Conservation (phyloP, 2,329 filamentous ascomycete genomes). For the Talaromyces sp. region DNA sequence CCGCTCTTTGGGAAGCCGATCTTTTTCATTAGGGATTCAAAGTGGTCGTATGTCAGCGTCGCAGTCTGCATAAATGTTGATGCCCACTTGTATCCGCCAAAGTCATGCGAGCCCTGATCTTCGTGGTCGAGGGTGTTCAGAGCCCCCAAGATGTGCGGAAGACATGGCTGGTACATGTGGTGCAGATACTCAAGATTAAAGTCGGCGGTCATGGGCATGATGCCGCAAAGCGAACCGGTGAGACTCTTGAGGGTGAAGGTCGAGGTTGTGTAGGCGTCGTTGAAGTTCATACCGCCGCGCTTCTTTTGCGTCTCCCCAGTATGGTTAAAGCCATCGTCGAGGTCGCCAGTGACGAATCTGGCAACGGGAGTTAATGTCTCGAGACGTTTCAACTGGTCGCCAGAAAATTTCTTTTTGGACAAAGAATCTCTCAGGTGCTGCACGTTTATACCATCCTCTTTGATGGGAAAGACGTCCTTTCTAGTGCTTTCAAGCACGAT, state of each 20-base stretch:
- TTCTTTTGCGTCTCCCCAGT: constrained; percentile 10
- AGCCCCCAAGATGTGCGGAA: constrained; percentile 32
- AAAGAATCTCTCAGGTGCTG: constrained; percentile 34
- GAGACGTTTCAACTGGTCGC: constrained; percentile 20
- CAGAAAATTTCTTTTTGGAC: constrained; percentile 29
- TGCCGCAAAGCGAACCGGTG: constrained; percentile 38
- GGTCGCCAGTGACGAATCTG: constrained; percentile 23
- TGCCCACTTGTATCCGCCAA: constrained; percentile 25
- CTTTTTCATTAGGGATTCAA: constrained; percentile 21
- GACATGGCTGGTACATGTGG: constrained; percentile 42
- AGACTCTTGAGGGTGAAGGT: constrained; percentile 45
- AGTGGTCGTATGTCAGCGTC: constrained; percentile 26
- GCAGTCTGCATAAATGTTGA: constrained; percentile 30
- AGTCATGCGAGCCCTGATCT: constrained; percentile 19
- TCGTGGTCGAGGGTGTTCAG: constrained; percentile 19
- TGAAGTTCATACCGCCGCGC: constrained; percentile 40
- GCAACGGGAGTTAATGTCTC: constrained; percentile 26
- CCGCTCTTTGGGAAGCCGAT: constrained; percentile 19
- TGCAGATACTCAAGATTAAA: constrained; percentile 40
- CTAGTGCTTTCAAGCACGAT: constrained; percentile 44
- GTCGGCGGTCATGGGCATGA: constrained; percentile 39
- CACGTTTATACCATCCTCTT: constrained; percentile 31
- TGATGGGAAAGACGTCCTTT: constrained; percentile 43
- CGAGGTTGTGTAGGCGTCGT: constrained; percentile 36
- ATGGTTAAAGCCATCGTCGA: constrained; percentile 16